Conservation (phyloP, 2,329 filamentous ascomycete species). For the Mycosphaerella arachidis region DNA sequence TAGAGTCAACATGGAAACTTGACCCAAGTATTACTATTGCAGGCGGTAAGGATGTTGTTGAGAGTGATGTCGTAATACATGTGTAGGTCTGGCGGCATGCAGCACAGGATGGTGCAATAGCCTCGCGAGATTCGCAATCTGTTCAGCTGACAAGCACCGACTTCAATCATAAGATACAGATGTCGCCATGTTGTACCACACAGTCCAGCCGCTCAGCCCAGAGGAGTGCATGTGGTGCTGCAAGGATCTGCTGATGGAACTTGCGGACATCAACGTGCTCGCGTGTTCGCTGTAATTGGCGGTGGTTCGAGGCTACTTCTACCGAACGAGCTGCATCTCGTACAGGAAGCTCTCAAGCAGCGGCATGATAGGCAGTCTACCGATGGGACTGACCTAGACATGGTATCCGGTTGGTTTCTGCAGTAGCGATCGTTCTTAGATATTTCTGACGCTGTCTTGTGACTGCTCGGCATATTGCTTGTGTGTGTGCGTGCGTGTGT, state of each 20-base stretch:
- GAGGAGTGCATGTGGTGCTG: not conserved
- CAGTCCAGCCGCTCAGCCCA: not conserved
- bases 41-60: not conserved
- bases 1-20: not conserved
- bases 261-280: not conserved
- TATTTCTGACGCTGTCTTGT: not conserved
- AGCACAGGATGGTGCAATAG: not conserved
- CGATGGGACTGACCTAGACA: not conserved
- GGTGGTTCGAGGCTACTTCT: not conserved
- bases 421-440: not conserved
- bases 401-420: not conserved
- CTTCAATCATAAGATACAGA: too few relatives aligned
- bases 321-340: not conserved
- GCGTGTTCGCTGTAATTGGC: not conserved
- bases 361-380: not conserved
- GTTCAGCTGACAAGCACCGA: not conserved
- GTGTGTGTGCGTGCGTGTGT: not conserved
- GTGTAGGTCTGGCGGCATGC: not conserved
- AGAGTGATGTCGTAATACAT: not conserved
- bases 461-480: not conserved
- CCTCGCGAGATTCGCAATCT: not conserved
- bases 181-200: not conserved
- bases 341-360: not conserved
- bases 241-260: not conserved
- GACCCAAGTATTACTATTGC: not conserved